These are phyloP conservation scores for Lathyrus sativus DNA, from an alignment of 306 rosid genomes.

Conservation along the genomic window DNA sequence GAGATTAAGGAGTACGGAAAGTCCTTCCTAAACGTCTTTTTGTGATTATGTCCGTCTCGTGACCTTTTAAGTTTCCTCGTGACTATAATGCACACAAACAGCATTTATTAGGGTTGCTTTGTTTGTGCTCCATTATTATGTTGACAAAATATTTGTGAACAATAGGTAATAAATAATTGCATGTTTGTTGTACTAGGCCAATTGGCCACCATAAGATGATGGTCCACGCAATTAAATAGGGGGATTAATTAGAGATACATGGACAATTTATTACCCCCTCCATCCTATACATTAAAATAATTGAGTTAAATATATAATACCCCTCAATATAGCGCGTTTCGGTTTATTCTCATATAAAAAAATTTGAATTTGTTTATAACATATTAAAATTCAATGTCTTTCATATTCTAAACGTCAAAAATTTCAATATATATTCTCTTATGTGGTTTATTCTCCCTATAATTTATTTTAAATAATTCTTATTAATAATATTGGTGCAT, in stretches of 20 bases:
- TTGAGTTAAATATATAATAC: too few relatives aligned
- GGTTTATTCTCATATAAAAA: too few relatives aligned
- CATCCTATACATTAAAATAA: too few relatives aligned
- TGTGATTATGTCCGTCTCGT: slow-evolving; percentile 60
- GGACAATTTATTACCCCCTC: too few relatives aligned
- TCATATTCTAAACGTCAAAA: too few relatives aligned
- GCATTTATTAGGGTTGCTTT: slow-evolving; percentile 27
- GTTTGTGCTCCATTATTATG: slow-evolving; percentile 43
- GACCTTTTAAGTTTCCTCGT: slow-evolving; percentile 53
- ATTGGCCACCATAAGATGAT: slow-evolving; percentile 28
- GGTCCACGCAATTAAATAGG: slow-evolving; percentile 17
- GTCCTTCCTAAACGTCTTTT: slow-evolving; percentile 44
- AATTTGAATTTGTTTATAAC: too few relatives aligned
- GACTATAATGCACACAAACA: slow-evolving; percentile 36
- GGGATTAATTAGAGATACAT: neutral
- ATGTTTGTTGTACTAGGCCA: slow-evolving; percentile 26
- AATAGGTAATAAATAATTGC: slow-evolving; percentile 25
- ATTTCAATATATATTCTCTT: too few relatives aligned
- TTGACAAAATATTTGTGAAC: slow-evolving; percentile 28
- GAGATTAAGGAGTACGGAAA: neutral
- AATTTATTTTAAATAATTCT: too few relatives aligned
- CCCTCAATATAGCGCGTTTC: too few relatives aligned
- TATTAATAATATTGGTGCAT: too few relatives aligned
- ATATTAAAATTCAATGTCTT: too few relatives aligned
- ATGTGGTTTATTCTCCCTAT: too few relatives aligned